Conservation (phyloP, 129 eudicot species). For the Flaveria linearis region DNA sequence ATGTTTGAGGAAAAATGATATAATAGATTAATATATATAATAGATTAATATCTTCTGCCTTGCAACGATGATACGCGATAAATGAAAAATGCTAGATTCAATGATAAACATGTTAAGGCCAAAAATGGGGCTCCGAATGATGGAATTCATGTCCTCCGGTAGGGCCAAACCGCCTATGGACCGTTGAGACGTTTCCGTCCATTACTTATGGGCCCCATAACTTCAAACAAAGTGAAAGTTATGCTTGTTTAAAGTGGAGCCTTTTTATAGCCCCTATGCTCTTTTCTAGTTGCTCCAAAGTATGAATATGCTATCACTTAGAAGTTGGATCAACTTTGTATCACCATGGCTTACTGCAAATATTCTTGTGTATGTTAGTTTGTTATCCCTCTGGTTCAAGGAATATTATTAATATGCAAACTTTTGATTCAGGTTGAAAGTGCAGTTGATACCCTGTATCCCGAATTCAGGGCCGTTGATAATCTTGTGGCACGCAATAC, state of each 20-base stretch:
- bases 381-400: not conserved
- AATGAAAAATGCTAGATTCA: not conserved
- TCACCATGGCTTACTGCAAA: too few species aligned
- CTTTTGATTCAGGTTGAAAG: constrained; percentile 57
- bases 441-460: constrained; percentile 70
- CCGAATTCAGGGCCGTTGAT: constrained; percentile 77
- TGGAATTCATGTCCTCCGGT: not conserved
- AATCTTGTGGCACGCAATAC: constrained; percentile 81
- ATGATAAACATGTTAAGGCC: too few species aligned
- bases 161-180: not conserved
- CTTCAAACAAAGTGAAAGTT: not conserved
- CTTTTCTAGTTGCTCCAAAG: too few species aligned
- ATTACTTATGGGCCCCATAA: not conserved
- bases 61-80: too few species aligned
- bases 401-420: not conserved
- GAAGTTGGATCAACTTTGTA: too few species aligned
- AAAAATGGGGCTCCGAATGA: not conserved
- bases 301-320: too few species aligned
- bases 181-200: not conserved
- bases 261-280: too few species aligned
- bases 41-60: too few species aligned
- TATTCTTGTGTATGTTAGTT: not conserved
- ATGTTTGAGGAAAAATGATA: too few species aligned
- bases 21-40: too few species aligned
- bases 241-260: not conserved